phyloP scores from a whole-genome alignment of 2,329 filamentous ascomycete genomes.

The Alternaria solani region DNA sequence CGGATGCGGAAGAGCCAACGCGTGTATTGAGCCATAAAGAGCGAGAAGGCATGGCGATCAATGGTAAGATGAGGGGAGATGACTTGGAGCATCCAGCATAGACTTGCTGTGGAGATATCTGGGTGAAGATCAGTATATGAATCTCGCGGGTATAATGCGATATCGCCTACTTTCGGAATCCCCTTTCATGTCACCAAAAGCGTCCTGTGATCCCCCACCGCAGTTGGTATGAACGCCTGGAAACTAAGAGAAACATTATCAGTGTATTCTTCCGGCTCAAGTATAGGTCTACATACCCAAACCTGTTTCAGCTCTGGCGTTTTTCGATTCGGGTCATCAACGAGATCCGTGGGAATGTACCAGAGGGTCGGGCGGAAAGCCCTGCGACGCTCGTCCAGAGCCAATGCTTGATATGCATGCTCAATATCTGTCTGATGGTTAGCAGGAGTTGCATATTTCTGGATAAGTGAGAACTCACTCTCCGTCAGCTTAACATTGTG shows the following conservation, averaged over 20 bases:
- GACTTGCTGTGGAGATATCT: constrained; percentile 57
- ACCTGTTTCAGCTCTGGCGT: constrained; percentile 57
- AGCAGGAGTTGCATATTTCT: constrained; percentile 20
- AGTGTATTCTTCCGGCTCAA: not conserved
- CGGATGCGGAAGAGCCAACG: constrained; percentile 44
- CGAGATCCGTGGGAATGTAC: constrained; percentile 51
- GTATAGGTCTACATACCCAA: constrained; percentile 47
- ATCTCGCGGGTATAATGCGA: not conserved
- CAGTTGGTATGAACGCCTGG: constrained; percentile 62
- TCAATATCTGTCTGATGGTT: constrained; percentile 52
- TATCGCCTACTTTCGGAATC: constrained; percentile 43
- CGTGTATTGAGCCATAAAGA: constrained; percentile 52
- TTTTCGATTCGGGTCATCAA: constrained; percentile 30
- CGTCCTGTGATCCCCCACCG: constrained; percentile 56
- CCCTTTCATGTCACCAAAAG: constrained; percentile 40
- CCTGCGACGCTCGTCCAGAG: constrained; percentile 62
- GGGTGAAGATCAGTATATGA: not conserved
- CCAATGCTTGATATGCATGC: constrained; percentile 64
- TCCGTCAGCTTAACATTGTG: constrained; percentile 47
- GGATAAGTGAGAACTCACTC: constrained; percentile 31
- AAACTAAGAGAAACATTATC: constrained; percentile 35
- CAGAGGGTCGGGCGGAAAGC: constrained; percentile 63
- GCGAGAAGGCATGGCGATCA: constrained; percentile 53
- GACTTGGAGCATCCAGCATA: constrained; percentile 66
- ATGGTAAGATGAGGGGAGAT: constrained; percentile 58